Percentiles rank a stretch among this genome's conserved stretches.
Conservation (phyloP, 805 yeast genomes). For the Saccharomycopsis babjevae region DNA sequence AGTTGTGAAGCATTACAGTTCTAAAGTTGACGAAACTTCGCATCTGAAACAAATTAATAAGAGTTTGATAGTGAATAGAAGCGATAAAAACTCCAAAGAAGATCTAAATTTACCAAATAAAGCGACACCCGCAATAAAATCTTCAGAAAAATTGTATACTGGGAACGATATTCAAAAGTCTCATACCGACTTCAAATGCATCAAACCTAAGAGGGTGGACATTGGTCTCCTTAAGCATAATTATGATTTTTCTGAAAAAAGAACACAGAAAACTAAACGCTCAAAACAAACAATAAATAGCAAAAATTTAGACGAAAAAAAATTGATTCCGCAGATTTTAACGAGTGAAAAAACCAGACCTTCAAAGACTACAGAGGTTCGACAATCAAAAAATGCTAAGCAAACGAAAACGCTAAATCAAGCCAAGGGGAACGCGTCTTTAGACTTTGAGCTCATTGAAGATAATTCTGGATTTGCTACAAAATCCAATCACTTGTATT, state of each 20-base stretch:
- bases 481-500: neutral
- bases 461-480: neutral
- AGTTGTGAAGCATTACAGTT: neutral
- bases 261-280: too few relatives aligned
- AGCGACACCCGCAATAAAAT: too few relatives aligned
- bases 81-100: neutral
- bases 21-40: neutral
- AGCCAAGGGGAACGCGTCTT: neutral
- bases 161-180: too few relatives aligned
- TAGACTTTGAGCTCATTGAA: neutral
- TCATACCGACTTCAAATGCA: too few relatives aligned
- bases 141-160: too few relatives aligned
- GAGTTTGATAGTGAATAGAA: neutral
- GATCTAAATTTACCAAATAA: too few relatives aligned
- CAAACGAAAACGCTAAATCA: neutral
- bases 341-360: neutral
- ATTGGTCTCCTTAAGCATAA: too few relatives aligned
- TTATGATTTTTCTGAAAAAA: too few relatives aligned
- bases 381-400: neutral
- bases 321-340: too few relatives aligned
- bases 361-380: neutral
- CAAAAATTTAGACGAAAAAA: too few relatives aligned
- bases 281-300: too few relatives aligned
- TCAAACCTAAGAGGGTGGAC: too few relatives aligned
- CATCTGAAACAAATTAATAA: neutral